phyloP scores from a whole-genome alignment of 768 basidiomycete genomes.

The Tulasnella sp. region DNA sequence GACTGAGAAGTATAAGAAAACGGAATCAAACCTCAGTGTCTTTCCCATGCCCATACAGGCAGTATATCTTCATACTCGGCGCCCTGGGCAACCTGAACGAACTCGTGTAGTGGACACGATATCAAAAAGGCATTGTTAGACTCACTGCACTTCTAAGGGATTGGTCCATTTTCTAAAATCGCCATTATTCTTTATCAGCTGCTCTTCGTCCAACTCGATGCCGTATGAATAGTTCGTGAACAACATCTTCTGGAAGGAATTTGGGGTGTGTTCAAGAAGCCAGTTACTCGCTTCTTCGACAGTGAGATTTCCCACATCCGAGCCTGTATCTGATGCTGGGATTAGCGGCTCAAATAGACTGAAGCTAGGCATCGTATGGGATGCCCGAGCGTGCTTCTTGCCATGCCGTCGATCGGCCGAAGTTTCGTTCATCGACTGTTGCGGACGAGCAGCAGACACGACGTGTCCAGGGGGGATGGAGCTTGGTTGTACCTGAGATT shows the following conservation, averaged over 20 bases:
- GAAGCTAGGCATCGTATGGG: neutral
- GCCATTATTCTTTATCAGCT: slow-evolving; percentile 49
- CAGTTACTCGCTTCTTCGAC: slow-evolving; percentile 60
- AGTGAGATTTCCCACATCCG: slow-evolving; percentile 51
- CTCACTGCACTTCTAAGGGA: slow-evolving; percentile 65
- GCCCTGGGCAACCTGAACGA: slow-evolving; percentile 62
- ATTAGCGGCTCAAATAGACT: slow-evolving; percentile 1
- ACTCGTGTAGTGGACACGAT: neutral
- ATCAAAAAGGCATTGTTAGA: too few species aligned
- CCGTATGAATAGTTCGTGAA: slow-evolving; percentile 77
- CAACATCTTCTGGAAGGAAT: slow-evolving; percentile 77
- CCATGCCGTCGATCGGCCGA: neutral
- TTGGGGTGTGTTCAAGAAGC: slow-evolving; percentile 72
- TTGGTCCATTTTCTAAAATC: slow-evolving; percentile 88
- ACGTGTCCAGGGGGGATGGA: slow-evolving; percentile 14
- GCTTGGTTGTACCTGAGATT: slow-evolving; percentile 13
- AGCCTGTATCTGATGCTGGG: slow-evolving; percentile 20
- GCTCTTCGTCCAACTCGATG: slow-evolving; percentile 61
- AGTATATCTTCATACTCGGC: slow-evolving; percentile 84
- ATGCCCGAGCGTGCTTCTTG: neutral
- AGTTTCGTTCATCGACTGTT: neutral
- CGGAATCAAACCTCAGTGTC: slow-evolving; percentile 63
- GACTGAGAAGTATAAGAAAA: neutral
- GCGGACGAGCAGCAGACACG: neutral
- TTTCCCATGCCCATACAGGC: slow-evolving; percentile 91